phyloP scores from a whole-genome alignment of 1,284 basidiomycete species.

The Ganoderma leucocontextum region DNA sequence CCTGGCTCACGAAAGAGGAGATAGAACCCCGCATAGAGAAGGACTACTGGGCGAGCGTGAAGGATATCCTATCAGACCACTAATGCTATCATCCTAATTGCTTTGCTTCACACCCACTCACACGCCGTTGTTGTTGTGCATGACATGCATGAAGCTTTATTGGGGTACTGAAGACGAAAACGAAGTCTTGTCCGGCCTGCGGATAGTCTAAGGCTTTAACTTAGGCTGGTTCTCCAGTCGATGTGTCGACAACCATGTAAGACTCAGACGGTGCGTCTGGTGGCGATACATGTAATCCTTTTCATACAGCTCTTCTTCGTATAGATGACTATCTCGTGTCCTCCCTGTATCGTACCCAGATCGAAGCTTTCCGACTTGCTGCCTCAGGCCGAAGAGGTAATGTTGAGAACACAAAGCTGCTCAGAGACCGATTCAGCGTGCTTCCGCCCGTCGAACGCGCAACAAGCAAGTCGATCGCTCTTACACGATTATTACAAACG shows the following conservation, averaged over 20 bases:
- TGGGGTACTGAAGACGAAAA: neutral
- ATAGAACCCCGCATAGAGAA: conserved; percentile 69
- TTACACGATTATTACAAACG: neutral
- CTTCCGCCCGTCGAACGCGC: neutral
- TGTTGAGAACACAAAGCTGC: neutral
- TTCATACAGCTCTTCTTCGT: neutral
- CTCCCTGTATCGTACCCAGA: neutral
- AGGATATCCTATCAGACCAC: conserved; percentile 82
- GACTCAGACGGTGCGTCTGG: neutral
- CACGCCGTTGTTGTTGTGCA: neutral
- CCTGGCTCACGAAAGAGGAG: conserved; percentile 92
- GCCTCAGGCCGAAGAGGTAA: neutral
- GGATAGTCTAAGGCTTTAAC: neutral
- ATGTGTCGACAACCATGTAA: neutral
- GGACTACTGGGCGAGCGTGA: conserved; percentile 80
- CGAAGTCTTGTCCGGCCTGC: too few relatives aligned
- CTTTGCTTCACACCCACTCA: conserved; percentile 23
- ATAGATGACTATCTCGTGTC: neutral
- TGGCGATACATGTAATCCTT: neutral
- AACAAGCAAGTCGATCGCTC: neutral
- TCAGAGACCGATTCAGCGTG: neutral
- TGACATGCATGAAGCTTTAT: neutral
- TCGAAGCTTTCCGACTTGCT: neutral
- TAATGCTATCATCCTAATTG: conserved; percentile 44
- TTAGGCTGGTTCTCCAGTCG: neutral